Evolutionary conservation across 2,329 filamentous ascomycete species (phyloP).

Genomic region (Huntiella omanensis): DNA sequence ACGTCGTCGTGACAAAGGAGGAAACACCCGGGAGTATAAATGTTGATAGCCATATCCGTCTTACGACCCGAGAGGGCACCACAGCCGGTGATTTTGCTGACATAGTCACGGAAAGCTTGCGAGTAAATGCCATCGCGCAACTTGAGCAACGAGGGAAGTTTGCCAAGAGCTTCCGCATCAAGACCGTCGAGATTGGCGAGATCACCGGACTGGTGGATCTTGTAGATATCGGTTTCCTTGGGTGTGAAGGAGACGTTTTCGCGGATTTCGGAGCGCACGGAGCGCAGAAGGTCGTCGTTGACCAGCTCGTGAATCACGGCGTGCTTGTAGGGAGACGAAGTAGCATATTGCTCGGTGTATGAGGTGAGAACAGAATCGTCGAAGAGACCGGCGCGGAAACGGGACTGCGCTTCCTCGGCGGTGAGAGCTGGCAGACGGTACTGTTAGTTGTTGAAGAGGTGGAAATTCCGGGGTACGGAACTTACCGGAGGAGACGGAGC

Average conservation of each 20-base stretch:
- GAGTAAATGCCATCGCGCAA: constrained; percentile 95
- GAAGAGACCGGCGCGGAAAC: constrained; percentile 50
- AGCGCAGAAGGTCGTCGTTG: constrained; percentile 61
- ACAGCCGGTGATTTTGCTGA: constrained; percentile 68
- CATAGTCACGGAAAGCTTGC: constrained; percentile 68
- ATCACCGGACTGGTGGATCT: constrained; percentile 96
- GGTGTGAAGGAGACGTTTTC: constrained; percentile 87
- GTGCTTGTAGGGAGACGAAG: constrained; percentile 66
- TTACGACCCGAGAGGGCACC: constrained; percentile 80
- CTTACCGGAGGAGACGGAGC: constrained; percentile 29
- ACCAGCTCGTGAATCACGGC: constrained; percentile 72
- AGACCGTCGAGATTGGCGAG: constrained; percentile 91
- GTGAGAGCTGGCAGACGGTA: constrained; percentile 7
- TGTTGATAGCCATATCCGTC: constrained; percentile 98
- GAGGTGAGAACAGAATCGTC: constrained; percentile 34
- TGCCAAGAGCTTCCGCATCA: constrained; percentile 65
- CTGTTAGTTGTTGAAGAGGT: background rate
- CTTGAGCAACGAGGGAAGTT: constrained; percentile 72
- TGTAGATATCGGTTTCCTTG: constrained; percentile 99
- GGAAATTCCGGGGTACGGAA: constrained; percentile 3
- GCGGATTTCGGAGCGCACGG: constrained; percentile 75
- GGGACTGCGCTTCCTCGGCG: constrained; percentile 24
- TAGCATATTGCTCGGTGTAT: constrained; percentile 44
- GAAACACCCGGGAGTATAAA: constrained; percentile 92
- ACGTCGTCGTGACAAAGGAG: constrained; percentile 96